Base-by-base conservation (phyloP, 306 rosid genomes). In the Acacia acuminata region DNA sequence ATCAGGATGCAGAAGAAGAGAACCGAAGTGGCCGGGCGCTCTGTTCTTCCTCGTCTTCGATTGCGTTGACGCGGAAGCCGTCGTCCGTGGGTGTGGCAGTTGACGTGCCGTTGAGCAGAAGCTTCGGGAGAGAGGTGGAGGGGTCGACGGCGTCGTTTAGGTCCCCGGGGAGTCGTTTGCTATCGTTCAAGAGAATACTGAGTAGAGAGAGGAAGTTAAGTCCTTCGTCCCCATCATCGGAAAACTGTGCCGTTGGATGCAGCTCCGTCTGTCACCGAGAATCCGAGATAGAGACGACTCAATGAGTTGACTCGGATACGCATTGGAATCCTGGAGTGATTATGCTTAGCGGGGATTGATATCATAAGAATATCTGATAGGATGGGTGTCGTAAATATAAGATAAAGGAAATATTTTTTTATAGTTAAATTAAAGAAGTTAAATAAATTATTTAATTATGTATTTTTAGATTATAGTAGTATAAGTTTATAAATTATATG, bases 161-260 rank as follows among this genome's bases (percentile, higher is more conserved):
- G 19, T 89, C 93, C 3, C 89, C 97, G 67, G 83, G 85, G 87
- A 87, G 93, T 58, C 93, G 95, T 4, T 83, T 93, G 87, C 3
- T 89, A 85, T 95, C 97, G 73, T 88, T 95, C 3, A 89, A 73
- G 86, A 85, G 92, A 53, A 88, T 94, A 1, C 82, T 94, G 1
- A 88, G 97, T 53, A 83, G 91, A 80, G 96, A 93, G 19, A 77
- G 55, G 40, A 83, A 88, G 48, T 56, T 73, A 9, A 86, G 87
- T 24, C 20, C 63, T 75, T 92, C 68, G 5, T 61, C 91, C 1
- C 87, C 91, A 2, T 30, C 89, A 15, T 73, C 91, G 9, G 86
- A 82, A n/a, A 58, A n/a, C 8, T 56, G 83, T 40, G 71, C 25
- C 0, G 90, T 10, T 20, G 80, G 84, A 15, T 83, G 82, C 47